phyloP scores from a whole-genome alignment of 768 basidiomycete genomes.

The Calocera cornea region DNA sequence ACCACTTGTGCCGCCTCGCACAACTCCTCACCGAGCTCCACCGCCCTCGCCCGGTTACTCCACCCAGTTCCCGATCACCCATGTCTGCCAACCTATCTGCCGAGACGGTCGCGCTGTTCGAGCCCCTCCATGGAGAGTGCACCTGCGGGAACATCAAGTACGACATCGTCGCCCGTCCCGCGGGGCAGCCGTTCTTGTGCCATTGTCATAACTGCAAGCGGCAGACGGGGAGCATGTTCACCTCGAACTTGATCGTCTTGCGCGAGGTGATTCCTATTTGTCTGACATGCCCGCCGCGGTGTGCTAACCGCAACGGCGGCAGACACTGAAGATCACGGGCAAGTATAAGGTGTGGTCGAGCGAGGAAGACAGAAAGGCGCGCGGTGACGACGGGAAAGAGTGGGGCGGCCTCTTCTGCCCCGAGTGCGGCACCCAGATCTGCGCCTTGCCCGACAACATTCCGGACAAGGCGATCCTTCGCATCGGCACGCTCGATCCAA shows the following conservation, averaged over 20 bases:
- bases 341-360: neutral
- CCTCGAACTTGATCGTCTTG: neutral
- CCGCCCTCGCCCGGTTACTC: too few species aligned
- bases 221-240: conserved; percentile 2
- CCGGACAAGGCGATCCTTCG: neutral
- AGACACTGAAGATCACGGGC: neutral
- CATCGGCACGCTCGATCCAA: neutral
- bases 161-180: neutral
- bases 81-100: neutral
- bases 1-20: too few species aligned
- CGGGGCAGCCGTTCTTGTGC: neutral
- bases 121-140: neutral
- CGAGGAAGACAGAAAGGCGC: neutral
- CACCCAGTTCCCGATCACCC: neutral
- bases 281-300: neutral
- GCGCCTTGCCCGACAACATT: neutral
- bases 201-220: neutral
- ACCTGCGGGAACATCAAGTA: neutral
- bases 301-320: neutral
- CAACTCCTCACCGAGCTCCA: too few species aligned
- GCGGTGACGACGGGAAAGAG: neutral
- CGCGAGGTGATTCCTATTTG: neutral
- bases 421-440: neutral
- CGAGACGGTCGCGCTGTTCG: neutral
- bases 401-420: neutral